Percentiles rank a stretch among this genome's conserved stretches.
Evolutionary conservation across 2,329 filamentous ascomycete genomes (phyloP).

Genomic region (Paramyrothecium roridum): DNA sequence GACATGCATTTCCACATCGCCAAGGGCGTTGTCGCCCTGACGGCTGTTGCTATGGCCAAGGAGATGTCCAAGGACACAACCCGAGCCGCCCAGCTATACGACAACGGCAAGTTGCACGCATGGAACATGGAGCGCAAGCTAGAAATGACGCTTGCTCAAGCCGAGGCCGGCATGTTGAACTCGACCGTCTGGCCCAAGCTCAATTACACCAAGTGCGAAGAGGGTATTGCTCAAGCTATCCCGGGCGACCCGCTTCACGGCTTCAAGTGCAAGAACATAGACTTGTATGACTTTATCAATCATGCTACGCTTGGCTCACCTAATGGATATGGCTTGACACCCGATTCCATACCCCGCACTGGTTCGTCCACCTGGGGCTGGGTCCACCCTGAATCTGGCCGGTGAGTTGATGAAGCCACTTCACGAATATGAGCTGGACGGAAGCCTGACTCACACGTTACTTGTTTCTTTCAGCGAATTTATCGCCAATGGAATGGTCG

Average conservation of each 20-base stretch:
- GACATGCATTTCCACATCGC: conserved; percentile 13
- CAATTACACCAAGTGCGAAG: conserved; percentile 15
- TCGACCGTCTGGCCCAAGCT: conserved; percentile 15
- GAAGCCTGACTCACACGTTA: not conserved
- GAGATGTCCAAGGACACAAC: not conserved
- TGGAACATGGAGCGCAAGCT: conserved; percentile 16
- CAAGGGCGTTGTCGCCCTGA: conserved; percentile 6
- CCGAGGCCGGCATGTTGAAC: conserved; percentile 14
- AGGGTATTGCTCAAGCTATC: conserved; percentile 15
- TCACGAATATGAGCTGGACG: not conserved
- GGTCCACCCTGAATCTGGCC: conserved; percentile 34
- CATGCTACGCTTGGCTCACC: conserved; percentile 47
- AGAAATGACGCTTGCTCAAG: conserved; percentile 11
- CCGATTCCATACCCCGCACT: conserved; percentile 10
- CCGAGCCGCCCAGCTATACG: conserved; percentile 12
- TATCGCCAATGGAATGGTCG: conserved; percentile 19
- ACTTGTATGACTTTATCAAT: conserved; percentile 51
- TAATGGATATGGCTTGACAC: conserved; percentile 9
- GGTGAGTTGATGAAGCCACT: not conserved
- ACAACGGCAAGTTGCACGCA: conserved; percentile 16
- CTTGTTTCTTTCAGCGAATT: conserved; percentile 14
- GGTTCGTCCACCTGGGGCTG: conserved; percentile 36
- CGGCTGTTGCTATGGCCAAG: conserved; percentile 3
- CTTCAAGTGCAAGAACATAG: conserved; percentile 29
- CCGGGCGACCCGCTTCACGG: conserved; percentile 14